Evolutionary conservation across 2,329 filamentous ascomycete species (phyloP).

Genomic region (Thyridium curvatum): DNA sequence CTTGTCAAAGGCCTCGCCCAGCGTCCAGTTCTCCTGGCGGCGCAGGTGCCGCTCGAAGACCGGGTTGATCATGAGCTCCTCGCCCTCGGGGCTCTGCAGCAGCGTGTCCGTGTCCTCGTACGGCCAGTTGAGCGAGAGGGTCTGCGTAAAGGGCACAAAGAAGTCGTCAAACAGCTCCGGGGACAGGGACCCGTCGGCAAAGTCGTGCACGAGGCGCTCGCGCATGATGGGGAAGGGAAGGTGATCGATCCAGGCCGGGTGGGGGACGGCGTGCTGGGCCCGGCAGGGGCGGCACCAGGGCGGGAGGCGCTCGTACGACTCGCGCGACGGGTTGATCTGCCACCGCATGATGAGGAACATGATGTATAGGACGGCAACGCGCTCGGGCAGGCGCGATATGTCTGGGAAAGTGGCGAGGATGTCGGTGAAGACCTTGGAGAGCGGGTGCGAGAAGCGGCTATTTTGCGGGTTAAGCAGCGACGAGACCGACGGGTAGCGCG

Average conservation of each 20-base stretch:
- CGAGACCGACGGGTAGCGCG: constrained; percentile 72
- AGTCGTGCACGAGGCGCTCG: constrained; percentile 52
- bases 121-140: constrained; percentile 75
- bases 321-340: constrained; percentile 71
- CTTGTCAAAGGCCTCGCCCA: constrained; percentile 63
- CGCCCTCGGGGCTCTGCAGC: constrained; percentile 47
- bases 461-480: constrained; percentile 68
- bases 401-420: constrained; percentile 80
- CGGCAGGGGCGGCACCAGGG: constrained; percentile 63
- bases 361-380: constrained; percentile 72
- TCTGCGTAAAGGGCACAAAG: constrained; percentile 75
- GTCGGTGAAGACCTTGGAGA: constrained; percentile 81
- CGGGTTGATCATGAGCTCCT: constrained; percentile 75
- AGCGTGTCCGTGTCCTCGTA: constrained; percentile 70
- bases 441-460: constrained; percentile 59
- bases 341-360: constrained; percentile 88
- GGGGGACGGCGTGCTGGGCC: constrained; percentile 58
- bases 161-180: constrained; percentile 65
- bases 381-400: constrained; percentile 71
- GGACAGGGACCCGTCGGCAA: constrained; percentile 20
- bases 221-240: constrained; percentile 75
- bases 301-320: constrained; percentile 74
- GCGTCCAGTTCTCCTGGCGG: constrained; percentile 72
- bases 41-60: constrained; percentile 78
- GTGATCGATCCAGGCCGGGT: constrained; percentile 80